phyloP scores from a whole-genome alignment of 768 basidiomycete genomes.

The Guyanaporus albipodus region DNA sequence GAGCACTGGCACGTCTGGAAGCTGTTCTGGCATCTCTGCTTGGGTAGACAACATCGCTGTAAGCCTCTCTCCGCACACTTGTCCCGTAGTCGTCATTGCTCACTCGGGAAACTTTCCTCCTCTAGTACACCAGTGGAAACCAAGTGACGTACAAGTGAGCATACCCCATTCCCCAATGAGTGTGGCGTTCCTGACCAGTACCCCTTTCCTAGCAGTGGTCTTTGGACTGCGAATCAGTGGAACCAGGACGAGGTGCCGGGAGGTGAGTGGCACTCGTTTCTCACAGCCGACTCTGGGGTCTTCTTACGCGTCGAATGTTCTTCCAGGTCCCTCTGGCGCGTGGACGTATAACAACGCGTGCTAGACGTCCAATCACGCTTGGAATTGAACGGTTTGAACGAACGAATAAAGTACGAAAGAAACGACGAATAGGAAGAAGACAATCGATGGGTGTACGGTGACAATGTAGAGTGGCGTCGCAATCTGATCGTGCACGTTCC shows the following conservation, averaged over 20 bases:
- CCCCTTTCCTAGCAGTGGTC: slow-evolving; percentile 35
- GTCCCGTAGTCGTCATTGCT: neutral
- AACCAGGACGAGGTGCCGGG: slow-evolving; percentile 35
- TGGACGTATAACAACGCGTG: too few species aligned
- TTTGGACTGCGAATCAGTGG: slow-evolving; percentile 52
- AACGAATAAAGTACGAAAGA: too few species aligned
- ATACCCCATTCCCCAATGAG: neutral
- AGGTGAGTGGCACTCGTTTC: slow-evolving; percentile 17
- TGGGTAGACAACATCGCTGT: slow-evolving; percentile 40
- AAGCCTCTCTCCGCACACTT: slow-evolving; percentile 9
- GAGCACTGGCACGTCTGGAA: slow-evolving; percentile 25
- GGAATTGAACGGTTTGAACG: too few species aligned
- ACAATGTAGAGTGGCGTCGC: too few species aligned
- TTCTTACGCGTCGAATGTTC: too few species aligned
- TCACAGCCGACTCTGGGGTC: too few species aligned
- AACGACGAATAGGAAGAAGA: too few species aligned
- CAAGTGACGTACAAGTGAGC: slow-evolving; percentile 39
- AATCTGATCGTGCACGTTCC: too few species aligned
- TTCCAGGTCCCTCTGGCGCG: too few species aligned
- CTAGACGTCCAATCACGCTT: too few species aligned
- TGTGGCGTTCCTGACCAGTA: slow-evolving; percentile 5
- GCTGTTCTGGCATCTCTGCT: slow-evolving; percentile 40
- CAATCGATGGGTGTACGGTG: too few species aligned
- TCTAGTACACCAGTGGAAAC: slow-evolving; percentile 44
- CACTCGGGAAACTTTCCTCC: neutral